Percentiles rank a stretch among this genome's conserved stretches.
Conservation (phyloP, 805 yeast genomes). For the Yamadazyma akitaensis region DNA sequence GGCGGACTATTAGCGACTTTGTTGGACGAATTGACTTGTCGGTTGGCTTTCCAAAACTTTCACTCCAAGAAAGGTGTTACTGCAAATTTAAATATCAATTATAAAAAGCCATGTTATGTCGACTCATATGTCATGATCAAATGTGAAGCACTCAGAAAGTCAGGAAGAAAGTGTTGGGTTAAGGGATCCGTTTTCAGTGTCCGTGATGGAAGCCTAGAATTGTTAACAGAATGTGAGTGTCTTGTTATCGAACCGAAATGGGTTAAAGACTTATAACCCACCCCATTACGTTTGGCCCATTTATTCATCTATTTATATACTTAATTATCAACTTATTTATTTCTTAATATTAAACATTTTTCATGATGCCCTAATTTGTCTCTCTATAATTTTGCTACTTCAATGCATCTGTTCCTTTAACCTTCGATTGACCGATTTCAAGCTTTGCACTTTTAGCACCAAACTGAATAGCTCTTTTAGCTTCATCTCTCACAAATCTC, state of each 20-base stretch:
- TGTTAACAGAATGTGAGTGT: constrained; percentile 36
- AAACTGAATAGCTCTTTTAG: constrained; percentile 93
- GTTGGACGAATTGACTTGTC: constrained; percentile 41
- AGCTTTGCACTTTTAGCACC: constrained; percentile 95
- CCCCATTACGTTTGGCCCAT: constrained; percentile 5
- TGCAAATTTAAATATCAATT: constrained; percentile 42
- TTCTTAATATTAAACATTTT: too few relatives aligned
- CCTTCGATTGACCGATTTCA: constrained; percentile 73
- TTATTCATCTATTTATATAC: constrained; percentile 6
- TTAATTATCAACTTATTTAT: too few relatives aligned
- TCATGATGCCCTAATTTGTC: not conserved
- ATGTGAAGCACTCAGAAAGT: constrained; percentile 28
- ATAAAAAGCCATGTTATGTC: constrained; percentile 33
- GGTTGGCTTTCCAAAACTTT: constrained; percentile 41
- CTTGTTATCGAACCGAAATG: constrained; percentile 42
- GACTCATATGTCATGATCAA: constrained; percentile 31
- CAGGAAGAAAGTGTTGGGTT: constrained; percentile 40
- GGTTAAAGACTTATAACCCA: constrained; percentile 27
- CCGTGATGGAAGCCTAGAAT: constrained; percentile 16
- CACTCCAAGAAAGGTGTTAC: constrained; percentile 40
- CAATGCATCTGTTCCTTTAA: constrained; percentile 65
- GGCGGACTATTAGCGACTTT: constrained; percentile 44
- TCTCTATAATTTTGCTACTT: not conserved
- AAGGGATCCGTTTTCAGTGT: constrained; percentile 31
- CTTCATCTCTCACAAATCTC: constrained; percentile 60